Percentiles rank a stretch among this genome's conserved stretches.
Evolutionary conservation across 2,329 filamentous ascomycete species (phyloP).

Genomic region (Sclerotinia minor): DNA sequence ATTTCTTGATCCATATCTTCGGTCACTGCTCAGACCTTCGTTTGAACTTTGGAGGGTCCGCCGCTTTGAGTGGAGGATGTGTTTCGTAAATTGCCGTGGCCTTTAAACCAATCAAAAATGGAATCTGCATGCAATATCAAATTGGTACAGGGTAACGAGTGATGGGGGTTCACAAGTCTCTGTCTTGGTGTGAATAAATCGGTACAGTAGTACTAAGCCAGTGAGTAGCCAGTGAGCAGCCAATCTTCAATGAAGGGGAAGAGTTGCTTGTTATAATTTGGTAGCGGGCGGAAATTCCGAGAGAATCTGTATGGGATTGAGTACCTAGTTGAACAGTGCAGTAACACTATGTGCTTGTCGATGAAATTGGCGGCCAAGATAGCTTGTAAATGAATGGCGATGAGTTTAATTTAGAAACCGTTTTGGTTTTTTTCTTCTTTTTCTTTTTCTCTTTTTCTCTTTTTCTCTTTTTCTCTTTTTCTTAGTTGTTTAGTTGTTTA

Average conservation of each 20-base stretch:
- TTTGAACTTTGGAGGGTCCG: conserved; percentile 24
- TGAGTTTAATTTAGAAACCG: not conserved
- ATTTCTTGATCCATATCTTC: conserved; percentile 37
- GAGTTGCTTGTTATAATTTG: not conserved
- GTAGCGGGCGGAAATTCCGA: conserved; percentile 5
- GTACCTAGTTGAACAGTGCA: conserved; percentile 13
- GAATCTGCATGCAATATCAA: conserved; percentile 24
- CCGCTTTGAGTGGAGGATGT: conserved; percentile 26
- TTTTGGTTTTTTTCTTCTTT: not conserved
- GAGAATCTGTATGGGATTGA: not conserved
- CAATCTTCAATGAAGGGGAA: not conserved
- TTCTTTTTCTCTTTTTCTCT: too few relatives aligned
- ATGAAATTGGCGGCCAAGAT: conserved; percentile 7
- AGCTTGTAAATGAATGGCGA: not conserved
- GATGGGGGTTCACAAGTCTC: conserved; percentile 12
- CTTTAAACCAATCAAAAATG: conserved; percentile 22
- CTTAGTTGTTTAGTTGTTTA: not conserved
- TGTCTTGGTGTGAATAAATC: not conserved
- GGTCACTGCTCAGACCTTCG: conserved; percentile 26
- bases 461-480: too few relatives aligned
- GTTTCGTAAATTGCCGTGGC: conserved; percentile 26
- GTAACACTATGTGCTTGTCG: conserved; percentile 6
- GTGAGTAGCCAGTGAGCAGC: not conserved
- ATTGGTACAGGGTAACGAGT: conserved; percentile 23
- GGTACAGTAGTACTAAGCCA: not conserved